Evolutionary conservation across 495 filamentous ascomycete species (phyloP), one percentile per base, ranked within the genome.

Genomic region (Daldinia loculata): DNA sequence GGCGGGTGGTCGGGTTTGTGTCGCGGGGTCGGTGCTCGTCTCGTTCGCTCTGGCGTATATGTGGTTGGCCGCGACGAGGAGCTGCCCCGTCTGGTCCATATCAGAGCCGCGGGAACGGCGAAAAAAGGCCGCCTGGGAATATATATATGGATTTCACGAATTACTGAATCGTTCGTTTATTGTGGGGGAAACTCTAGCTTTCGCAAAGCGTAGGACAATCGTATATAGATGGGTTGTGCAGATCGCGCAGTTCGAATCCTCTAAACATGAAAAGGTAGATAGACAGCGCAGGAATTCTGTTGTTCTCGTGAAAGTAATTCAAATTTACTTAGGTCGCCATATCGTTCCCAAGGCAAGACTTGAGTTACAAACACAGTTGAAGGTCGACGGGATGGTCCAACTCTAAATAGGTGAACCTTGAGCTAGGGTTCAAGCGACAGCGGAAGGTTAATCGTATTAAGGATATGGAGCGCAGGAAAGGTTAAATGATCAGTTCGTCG

Each of bases 61-160:
- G 30, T 80, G 56, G 68, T 83, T 79, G 51, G 78, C 81, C 64
- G 77, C 65, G 62, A 71, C 67, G 74, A 84, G 78, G 26, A 79
- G 63, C n/a, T 74, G 72, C 6, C 71, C 80, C 58, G 81, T 70
- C 41, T 74, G 75, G 50, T 83, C 83, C 82, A 85, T 84, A 64
- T 72, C 68, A 63, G 61, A 58, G 60, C 41, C 56, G 43, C 14
- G 61, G 19, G 56, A 62, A 56, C 56, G 69, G 66, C 66, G 71
- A 66, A 30, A 36, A 67, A 17, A 59, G 64, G 68, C 57, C 66
- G 56, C 12, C 3, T 58, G 41, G 26, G 26, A 26, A n/a, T 43
- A 52, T 39, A 52, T 39, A 45, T 2, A 55, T 43, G 57, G 52
- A 56, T 55, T 61, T 60, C 12, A 15, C 14, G 32, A 58, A 36